These are phyloP conservation scores for Diutina pseudorugosa DNA, from an alignment of 1,139 yeast genomes.

Conservation along the genomic window DNA sequence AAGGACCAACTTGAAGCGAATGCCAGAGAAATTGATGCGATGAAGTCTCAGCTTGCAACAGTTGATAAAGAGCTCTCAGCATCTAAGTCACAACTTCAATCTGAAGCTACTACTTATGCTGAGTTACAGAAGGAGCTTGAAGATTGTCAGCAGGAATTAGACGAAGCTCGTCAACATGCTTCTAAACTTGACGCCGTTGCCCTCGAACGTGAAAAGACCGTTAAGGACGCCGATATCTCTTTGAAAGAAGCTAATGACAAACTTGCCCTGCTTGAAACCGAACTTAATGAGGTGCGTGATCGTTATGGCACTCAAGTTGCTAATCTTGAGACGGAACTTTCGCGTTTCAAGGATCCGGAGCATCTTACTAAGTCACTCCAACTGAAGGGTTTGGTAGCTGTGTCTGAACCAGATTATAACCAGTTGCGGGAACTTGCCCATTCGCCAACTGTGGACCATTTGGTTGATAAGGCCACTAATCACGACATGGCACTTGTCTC, in stretches of 20 bases:
- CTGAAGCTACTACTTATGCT: not conserved
- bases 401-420: not conserved
- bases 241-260: not conserved
- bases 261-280: not conserved
- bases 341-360: not conserved
- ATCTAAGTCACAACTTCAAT: not conserved
- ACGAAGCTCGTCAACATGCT: not conserved
- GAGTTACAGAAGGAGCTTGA: not conserved
- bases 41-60: not conserved
- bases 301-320: not conserved
- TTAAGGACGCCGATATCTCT: not conserved
- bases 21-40: not conserved
- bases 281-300: not conserved
- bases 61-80: not conserved
- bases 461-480: constrained; percentile 7
- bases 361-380: not conserved
- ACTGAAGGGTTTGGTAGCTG: constrained; percentile 5
- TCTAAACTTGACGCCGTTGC: not conserved
- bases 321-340: not conserved
- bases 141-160: not conserved
- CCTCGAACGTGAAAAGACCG: not conserved
- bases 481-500: constrained; percentile 7
- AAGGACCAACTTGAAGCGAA: not conserved
- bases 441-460: constrained; percentile 3
- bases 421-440: not conserved